phyloP scores from a whole-genome alignment of 208 protist genomes.

The Paratrypanosoma confusum region DNA sequence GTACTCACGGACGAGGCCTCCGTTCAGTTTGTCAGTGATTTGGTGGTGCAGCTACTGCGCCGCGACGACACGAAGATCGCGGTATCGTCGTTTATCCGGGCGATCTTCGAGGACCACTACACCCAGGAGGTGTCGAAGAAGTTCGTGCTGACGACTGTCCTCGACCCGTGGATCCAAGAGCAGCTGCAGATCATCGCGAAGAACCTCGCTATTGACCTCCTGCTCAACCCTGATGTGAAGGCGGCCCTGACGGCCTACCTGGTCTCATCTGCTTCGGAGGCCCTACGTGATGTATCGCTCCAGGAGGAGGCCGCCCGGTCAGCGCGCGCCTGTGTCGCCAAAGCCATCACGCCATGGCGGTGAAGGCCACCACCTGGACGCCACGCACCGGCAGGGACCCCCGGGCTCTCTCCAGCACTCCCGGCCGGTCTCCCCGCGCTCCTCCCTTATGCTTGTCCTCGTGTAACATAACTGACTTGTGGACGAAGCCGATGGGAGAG shows the following conservation, averaged over 20 bases:
- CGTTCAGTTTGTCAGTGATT: slow-evolving; percentile 41
- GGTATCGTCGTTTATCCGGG: slow-evolving; percentile 67
- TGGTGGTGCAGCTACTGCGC: slow-evolving; percentile 49
- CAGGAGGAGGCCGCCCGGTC: slow-evolving; percentile 50
- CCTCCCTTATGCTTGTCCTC: no score
- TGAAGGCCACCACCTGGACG: no score
- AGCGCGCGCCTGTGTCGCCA: slow-evolving; percentile 27
- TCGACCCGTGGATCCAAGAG: slow-evolving; percentile 77
- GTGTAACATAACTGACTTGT: no score
- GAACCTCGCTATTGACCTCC: slow-evolving; percentile 51
- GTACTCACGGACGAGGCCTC: slow-evolving; percentile 64
- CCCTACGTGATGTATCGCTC: slow-evolving; percentile 44
- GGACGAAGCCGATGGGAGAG: no score
- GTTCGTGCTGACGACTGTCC: slow-evolving; percentile 74
- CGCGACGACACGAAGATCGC: slow-evolving; percentile 71
- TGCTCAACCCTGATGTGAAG: slow-evolving; percentile 42
- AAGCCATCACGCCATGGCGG: slow-evolving; percentile 43
- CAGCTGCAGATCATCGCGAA: slow-evolving; percentile 69
- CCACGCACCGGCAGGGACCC: no score
- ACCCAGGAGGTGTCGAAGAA: slow-evolving; percentile 87
- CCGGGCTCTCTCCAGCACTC: no score
- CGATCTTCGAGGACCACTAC: slow-evolving; percentile 85
- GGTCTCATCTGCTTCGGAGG: slow-evolving; percentile 28
- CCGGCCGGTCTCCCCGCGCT: no score
- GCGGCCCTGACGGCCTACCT: slow-evolving; percentile 45